Evolutionary conservation across 148 eudicot genomes (phyloP).

Genomic region (Suaeda aralocaspica): DNA sequence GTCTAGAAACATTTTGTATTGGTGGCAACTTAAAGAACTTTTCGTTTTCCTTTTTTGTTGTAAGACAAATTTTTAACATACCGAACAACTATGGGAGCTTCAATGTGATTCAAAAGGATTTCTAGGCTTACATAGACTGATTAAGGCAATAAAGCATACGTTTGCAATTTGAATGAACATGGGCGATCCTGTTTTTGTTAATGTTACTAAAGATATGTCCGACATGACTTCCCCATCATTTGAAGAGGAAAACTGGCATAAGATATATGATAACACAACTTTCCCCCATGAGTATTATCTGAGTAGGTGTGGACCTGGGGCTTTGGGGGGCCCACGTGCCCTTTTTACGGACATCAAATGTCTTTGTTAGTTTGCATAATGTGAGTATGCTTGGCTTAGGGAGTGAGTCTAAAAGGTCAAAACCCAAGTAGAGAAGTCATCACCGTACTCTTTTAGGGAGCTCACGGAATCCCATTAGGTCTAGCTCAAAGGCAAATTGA

Average conservation of each 20-base stretch:
- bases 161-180: constrained; percentile 78
- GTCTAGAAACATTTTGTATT: not conserved
- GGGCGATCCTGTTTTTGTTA: constrained; percentile 70
- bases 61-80: constrained; percentile 60
- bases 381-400: no score
- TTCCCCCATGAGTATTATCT: constrained; percentile 76
- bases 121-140: constrained; percentile 71
- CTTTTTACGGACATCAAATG: no score
- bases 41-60: constrained; percentile 8
- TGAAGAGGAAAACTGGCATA: constrained; percentile 55
- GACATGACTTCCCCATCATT: constrained; percentile 85
- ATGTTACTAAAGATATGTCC: constrained; percentile 42
- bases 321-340: no score
- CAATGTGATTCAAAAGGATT: constrained; percentile 57
- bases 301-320: constrained; percentile 75
- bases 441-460: no score
- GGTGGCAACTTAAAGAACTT: not conserved
- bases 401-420: no score
- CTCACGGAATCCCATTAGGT: no score
- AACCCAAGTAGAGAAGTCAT: no score
- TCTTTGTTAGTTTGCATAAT: no score
- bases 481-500: no score
- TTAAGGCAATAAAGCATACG: constrained; percentile 91
- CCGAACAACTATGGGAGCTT: constrained; percentile 58
- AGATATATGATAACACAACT: constrained; percentile 80